Base-by-base conservation (phyloP, 352 stramenopile species). In the Globisporangium yorkense region DNA sequence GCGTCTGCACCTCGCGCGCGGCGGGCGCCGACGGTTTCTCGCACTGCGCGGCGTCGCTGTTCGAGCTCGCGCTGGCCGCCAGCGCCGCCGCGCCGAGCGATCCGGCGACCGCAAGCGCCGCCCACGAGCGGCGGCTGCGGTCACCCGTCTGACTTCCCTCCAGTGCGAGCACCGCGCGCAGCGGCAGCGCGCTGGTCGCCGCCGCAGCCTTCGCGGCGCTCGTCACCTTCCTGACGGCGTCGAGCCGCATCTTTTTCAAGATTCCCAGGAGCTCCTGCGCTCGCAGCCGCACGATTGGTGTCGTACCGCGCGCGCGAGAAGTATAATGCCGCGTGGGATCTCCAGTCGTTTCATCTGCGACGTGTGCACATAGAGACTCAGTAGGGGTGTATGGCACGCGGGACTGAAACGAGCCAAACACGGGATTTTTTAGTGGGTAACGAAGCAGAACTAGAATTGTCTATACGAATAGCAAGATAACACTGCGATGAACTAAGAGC, bases 231-330 rank as follows among this genome's bases (percentile, higher is more conserved):
- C 60, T 67, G 62, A 74, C 66, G 57, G 73, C 65, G 64, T 85
- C 72, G 43, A 85, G 67, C 45, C 73, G 75, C 75, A 85, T 85
- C 67, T 67, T 72, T 62, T 67, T 54, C 65, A 62, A 68, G 56
- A 71, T 70, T 75, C 59, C 59, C 15, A n/a, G 39, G 20, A 31
- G 51, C 43, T 35, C 37, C 12, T 47, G 51, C 43, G 9, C 55
- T 24, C 37, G 21, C 21, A 56, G 47, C 48, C 56, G 56, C 46
- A 56, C 56, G 21, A 37, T n/a, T 29, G 13, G 44, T 37, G 24
- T 7, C 7, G 21, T 29, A 51, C 48, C n/a, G n/a, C n/a, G 0
- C 3, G 7, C 39, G 56, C 31, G 45, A 21, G 0, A 56, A 13
- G 9, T 56, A 56, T 46, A 62, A 29, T 10, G 24, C 47, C 56